Conservation (phyloP, 2,329 filamentous ascomycete species). For the Xylariaceae sp. region DNA sequence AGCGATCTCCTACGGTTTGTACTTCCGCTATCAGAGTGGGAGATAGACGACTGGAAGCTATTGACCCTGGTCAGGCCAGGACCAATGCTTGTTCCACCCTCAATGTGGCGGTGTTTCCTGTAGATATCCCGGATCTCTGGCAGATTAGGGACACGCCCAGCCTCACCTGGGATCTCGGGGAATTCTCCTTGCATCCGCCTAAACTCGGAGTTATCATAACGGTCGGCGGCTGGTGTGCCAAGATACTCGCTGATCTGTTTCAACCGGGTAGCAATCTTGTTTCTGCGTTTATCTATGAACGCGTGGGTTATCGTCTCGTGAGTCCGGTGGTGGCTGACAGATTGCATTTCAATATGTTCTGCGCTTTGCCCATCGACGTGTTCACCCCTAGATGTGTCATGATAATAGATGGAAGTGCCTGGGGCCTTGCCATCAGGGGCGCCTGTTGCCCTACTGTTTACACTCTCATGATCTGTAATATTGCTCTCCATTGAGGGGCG, state of each 20-base stretch:
- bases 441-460: neutral
- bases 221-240: slow-evolving; percentile 43
- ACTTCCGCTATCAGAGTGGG: slow-evolving; percentile 17
- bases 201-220: slow-evolving; percentile 46
- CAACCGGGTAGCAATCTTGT: slow-evolving; percentile 40
- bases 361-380: neutral
- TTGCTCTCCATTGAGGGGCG: slow-evolving; percentile 9
- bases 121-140: slow-evolving; percentile 37
- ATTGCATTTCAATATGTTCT: slow-evolving; percentile 8
- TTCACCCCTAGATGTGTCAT: neutral
- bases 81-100: slow-evolving; percentile 31
- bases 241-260: slow-evolving; percentile 41
- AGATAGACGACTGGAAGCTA: slow-evolving; percentile 34
- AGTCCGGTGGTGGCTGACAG: neutral
- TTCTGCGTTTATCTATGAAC: slow-evolving; percentile 32
- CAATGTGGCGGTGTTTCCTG: slow-evolving; percentile 27
- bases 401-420: neutral
- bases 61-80: slow-evolving; percentile 34
- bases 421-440: neutral
- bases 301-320: slow-evolving; percentile 1
- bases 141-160: slow-evolving; percentile 39
- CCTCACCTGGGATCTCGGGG: slow-evolving; percentile 52
- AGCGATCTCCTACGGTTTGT: slow-evolving; percentile 17
- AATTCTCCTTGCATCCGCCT: slow-evolving; percentile 44
- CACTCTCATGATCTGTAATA: slow-evolving; percentile 8